Percentiles rank a stretch among this genome's conserved stretches.
These are phyloP conservation scores for Balamuthia mandrillaris DNA, from an alignment of 208 protist genomes.

Conservation along the genomic window DNA sequence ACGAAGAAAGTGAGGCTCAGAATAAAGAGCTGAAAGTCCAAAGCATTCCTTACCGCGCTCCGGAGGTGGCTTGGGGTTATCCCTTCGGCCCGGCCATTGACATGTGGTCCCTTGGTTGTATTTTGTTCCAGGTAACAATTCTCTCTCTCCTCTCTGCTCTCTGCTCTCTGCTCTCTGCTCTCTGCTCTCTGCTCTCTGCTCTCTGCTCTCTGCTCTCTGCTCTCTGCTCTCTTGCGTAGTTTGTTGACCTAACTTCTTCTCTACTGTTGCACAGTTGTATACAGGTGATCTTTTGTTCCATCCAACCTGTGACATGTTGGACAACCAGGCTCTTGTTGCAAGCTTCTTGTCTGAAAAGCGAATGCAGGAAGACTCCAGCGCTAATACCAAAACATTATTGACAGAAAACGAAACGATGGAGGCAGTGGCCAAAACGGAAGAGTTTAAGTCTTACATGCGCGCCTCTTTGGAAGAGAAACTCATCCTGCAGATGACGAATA, in stretches of 20 bases:
- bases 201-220: neutral
- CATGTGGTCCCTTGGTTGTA: constrained; percentile 1
- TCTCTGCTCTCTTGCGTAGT: neutral
- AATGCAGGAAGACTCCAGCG: too few relatives aligned
- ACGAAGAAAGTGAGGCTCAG: too few relatives aligned
- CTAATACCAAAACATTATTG: neutral
- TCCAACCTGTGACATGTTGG: too few relatives aligned
- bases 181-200: too few relatives aligned
- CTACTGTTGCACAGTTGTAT: too few relatives aligned
- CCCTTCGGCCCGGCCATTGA: neutral
- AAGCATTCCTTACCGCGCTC: neutral
- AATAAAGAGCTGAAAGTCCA: neutral
- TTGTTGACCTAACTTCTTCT: neutral
- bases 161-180: too few relatives aligned
- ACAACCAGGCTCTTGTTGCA: too few relatives aligned
- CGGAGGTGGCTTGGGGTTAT: neutral
- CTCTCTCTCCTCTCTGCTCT: neutral
- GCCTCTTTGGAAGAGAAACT: neutral
- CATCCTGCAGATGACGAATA: neutral
- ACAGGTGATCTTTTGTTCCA: too few relatives aligned
- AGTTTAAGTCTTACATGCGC: neutral
- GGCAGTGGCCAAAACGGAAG: neutral
- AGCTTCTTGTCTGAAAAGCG: too few relatives aligned
- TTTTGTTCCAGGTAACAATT: neutral
- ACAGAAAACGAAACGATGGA: neutral